Conservation (phyloP, 305 asterid species). For the Vinca major region DNA sequence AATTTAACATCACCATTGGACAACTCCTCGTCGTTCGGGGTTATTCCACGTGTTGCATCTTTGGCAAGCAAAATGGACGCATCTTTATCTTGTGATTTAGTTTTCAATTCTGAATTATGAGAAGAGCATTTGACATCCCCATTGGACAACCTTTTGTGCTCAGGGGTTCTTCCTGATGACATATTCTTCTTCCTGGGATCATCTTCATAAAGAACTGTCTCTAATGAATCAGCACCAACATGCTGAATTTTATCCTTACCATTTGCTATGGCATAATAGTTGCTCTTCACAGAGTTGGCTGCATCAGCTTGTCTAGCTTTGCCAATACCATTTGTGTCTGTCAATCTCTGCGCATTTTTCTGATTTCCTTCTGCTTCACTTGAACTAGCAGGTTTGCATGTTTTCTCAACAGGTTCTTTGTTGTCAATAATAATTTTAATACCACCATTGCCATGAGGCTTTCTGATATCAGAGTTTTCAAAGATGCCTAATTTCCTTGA, state of each 20-base stretch:
- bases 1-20: slow-evolving; percentile 29
- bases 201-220: slow-evolving; percentile 21
- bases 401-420: slow-evolving; percentile 35
- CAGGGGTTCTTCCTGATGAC: slow-evolving; percentile 20
- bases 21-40: slow-evolving; percentile 18
- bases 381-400: slow-evolving; percentile 27
- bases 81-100: slow-evolving; percentile 35
- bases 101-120: slow-evolving; percentile 43
- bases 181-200: slow-evolving; percentile 21
- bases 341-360: slow-evolving; percentile 25
- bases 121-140: slow-evolving; percentile 29
- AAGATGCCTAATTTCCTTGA: slow-evolving; percentile 22
- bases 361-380: slow-evolving; percentile 25
- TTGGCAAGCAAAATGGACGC: slow-evolving; percentile 48
- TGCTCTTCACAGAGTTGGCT: slow-evolving; percentile 20
- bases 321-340: slow-evolving; percentile 25
- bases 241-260: slow-evolving; percentile 31
- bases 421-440: slow-evolving; percentile 31
- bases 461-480: slow-evolving; percentile 30
- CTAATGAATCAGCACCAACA: slow-evolving; percentile 19
- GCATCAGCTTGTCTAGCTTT: slow-evolving; percentile 13
- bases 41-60: slow-evolving; percentile 24
- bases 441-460: slow-evolving; percentile 37
- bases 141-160: slow-evolving; percentile 26
- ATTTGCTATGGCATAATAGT: slow-evolving; percentile 24